Percentiles rank a stretch among this genome's conserved stretches.
phyloP scores from a whole-genome alignment of 768 basidiomycete species.

The Lentinula detonsa region DNA sequence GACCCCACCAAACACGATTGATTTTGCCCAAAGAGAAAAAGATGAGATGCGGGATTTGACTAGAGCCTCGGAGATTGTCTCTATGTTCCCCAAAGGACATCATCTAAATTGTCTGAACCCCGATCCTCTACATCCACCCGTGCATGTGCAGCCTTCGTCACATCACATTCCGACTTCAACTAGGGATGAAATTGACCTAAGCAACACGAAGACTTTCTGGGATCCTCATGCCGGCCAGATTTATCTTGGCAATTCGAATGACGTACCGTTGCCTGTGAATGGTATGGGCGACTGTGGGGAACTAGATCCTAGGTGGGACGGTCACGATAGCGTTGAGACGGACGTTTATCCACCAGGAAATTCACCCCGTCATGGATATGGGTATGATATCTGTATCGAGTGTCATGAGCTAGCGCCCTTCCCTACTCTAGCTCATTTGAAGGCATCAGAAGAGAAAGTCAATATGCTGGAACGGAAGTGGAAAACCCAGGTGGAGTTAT shows the following conservation, averaged over 20 bases:
- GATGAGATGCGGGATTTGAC: conserved; percentile 91
- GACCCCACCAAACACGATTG: conserved; percentile 52
- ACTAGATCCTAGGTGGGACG: not conserved
- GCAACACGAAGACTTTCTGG: conserved; percentile 37
- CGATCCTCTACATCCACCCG: conserved; percentile 6
- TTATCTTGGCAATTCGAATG: conserved; percentile 78
- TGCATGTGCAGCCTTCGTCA: not conserved
- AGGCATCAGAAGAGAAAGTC: conserved; percentile 74
- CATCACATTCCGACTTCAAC: not conserved
- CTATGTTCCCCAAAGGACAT: conserved; percentile 25
- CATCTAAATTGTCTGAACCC: not conserved
- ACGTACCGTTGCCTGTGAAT: conserved; percentile 50
- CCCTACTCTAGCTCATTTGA: conserved; percentile 58
- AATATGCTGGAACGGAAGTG: conserved; percentile 60
- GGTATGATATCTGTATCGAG: conserved; percentile 85
- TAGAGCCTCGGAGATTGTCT: conserved; percentile 72
- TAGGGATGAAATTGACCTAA: conserved; percentile 16
- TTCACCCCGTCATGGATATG: conserved; percentile 35
- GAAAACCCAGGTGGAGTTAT: conserved; percentile 27
- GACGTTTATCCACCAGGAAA: conserved; percentile 1
- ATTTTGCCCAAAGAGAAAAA: conserved; percentile 79
- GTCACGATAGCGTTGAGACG: not conserved
- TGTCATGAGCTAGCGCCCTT: conserved; percentile 79
- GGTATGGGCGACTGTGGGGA: conserved; percentile 4
- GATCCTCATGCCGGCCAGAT: conserved; percentile 60